Evolutionary conservation across 345 rosid species (phyloP).

Genomic region (Bretschneidera sinensis): DNA sequence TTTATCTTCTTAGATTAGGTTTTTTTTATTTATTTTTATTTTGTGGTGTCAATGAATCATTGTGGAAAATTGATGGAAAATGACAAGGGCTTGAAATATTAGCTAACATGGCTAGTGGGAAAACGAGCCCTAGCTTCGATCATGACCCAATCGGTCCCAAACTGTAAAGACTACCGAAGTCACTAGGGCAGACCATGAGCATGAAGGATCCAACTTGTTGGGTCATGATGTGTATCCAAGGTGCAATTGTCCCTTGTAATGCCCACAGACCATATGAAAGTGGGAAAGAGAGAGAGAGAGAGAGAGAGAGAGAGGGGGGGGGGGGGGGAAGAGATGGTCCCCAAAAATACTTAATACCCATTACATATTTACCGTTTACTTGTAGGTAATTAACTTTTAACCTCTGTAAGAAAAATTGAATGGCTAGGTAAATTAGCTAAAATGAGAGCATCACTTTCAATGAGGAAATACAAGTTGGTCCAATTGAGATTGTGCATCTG

Average conservation of each 20-base stretch:
- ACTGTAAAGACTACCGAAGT: too few species aligned
- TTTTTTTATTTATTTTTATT: too few species aligned
- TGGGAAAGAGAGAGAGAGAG: not conserved
- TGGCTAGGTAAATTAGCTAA: conserved; percentile 2
- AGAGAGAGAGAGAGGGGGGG: not conserved
- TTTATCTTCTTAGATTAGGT: not conserved
- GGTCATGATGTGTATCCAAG: conserved; percentile 5
- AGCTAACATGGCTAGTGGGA: conserved; percentile 12
- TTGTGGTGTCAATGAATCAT: too few species aligned
- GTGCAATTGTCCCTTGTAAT: conserved; percentile 20
- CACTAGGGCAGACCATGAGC: not conserved
- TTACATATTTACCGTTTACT: not conserved
- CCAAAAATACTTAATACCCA: too few species aligned
- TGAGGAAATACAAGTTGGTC: not conserved
- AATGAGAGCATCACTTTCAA: too few species aligned
- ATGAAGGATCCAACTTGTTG: conserved; percentile 3
- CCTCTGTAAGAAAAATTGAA: not conserved
- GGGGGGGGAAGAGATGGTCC: too few species aligned
- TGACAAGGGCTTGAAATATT: conserved; percentile 14
- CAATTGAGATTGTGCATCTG: not conserved
- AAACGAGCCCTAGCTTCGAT: not conserved
- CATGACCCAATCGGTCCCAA: conserved; percentile 5
- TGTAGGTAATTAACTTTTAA: too few species aligned
- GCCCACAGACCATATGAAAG: conserved; percentile 21
- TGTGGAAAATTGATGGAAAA: conserved; percentile 8